Evolutionary conservation across 768 basidiomycete species (phyloP).

Genomic region (Pleurotus tuoliensis): DNA sequence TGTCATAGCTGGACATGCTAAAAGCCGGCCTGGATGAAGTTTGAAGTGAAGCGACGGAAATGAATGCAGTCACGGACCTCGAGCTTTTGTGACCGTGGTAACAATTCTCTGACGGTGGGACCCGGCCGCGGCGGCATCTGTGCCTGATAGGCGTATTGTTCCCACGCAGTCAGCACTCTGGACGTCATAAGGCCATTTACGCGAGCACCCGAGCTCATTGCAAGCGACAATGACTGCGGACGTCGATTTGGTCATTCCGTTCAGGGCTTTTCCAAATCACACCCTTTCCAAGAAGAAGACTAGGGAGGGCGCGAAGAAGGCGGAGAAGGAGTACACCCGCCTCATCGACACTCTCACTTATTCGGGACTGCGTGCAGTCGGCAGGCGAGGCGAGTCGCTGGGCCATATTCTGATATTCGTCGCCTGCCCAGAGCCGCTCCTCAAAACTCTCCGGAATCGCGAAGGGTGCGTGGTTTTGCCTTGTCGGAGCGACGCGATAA

Average conservation of each 20-base stretch:
- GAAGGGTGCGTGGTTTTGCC: slow-evolving; percentile 56
- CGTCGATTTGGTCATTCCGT: slow-evolving; percentile 73
- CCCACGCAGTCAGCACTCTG: not conserved
- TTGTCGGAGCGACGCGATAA: too few species aligned
- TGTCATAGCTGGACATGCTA: slow-evolving; percentile 76
- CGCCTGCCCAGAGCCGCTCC: slow-evolving; percentile 55
- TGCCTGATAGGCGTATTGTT: too few species aligned
- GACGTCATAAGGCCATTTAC: not conserved
- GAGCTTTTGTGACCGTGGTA: not conserved
- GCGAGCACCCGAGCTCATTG: not conserved
- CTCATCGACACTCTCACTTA: slow-evolving; percentile 58
- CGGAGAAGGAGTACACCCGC: slow-evolving; percentile 64
- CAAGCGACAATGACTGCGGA: slow-evolving; percentile 41
- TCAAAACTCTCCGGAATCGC: slow-evolving; percentile 62
- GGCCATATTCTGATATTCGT: slow-evolving; percentile 79
- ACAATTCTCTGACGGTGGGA: not conserved
- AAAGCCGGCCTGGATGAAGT: slow-evolving; percentile 1
- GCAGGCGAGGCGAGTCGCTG: slow-evolving; percentile 69
- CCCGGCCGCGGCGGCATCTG: too few species aligned
- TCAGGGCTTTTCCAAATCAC: slow-evolving; percentile 44
- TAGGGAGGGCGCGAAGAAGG: slow-evolving; percentile 57
- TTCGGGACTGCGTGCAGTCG: slow-evolving; percentile 67
- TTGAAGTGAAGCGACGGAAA: not conserved
- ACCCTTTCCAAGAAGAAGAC: slow-evolving; percentile 59
- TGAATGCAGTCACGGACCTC: not conserved